These are phyloP conservation scores for Urtica urens DNA, from an alignment of 306 rosid species.

Conservation along the genomic window DNA sequence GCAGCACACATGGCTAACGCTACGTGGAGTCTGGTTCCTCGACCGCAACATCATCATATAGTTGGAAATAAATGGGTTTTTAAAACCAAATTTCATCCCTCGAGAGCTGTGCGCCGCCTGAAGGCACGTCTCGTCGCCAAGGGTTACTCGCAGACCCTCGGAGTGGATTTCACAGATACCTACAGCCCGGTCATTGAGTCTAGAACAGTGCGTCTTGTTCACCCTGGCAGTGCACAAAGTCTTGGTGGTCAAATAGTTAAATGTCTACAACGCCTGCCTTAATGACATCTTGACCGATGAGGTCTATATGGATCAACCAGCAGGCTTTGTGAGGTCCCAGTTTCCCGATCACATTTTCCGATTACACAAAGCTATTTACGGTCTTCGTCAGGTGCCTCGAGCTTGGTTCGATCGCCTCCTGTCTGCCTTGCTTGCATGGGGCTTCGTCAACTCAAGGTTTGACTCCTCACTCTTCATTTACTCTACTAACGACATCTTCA, in stretches of 20 bases:
- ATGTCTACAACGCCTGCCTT: neutral
- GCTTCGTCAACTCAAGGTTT: neutral
- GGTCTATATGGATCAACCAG: neutral
- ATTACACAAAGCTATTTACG: neutral
- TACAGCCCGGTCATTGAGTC: neutral
- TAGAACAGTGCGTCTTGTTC: neutral
- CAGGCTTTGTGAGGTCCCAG: neutral
- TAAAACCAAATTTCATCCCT: neutral
- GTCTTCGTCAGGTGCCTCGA: neutral
- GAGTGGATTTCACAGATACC: too few relatives aligned
- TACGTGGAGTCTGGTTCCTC: neutral
- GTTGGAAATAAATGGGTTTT: too few relatives aligned
- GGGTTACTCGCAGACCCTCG: neutral
- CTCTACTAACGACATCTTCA: neutral
- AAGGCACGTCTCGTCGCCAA: too few relatives aligned
- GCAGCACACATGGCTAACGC: neutral
- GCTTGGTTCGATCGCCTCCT: neutral
- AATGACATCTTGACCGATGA: neutral
- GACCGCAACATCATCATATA: too few relatives aligned
- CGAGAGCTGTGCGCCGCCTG: neutral
- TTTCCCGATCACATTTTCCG: neutral
- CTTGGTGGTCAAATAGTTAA: neutral
- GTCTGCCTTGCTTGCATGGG: neutral
- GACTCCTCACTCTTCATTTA: neutral
- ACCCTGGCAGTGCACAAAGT: neutral